Evolutionary conservation across 2,329 filamentous ascomycete species (phyloP).

Genomic region (Rhynchosporium graminicola): DNA sequence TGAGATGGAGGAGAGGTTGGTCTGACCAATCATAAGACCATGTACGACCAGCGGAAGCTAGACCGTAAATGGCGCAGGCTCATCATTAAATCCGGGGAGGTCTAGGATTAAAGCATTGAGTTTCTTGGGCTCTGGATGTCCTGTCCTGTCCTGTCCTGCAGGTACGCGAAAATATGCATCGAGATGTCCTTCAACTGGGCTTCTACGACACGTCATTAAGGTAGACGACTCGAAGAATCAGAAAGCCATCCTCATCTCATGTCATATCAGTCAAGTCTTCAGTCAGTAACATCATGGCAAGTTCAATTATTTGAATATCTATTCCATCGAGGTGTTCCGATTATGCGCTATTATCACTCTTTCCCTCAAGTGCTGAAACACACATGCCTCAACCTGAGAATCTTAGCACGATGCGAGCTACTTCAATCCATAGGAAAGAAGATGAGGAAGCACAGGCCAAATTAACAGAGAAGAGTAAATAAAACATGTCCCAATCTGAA

Average conservation of each 20-base stretch:
- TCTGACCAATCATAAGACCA: conserved; percentile 13
- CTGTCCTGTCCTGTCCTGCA: too few species aligned
- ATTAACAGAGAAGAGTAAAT: neutral
- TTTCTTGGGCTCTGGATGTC: too few species aligned
- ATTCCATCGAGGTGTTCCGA: conserved; percentile 11
- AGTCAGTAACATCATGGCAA: neutral
- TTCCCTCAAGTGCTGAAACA: conserved; percentile 13
- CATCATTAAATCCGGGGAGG: neutral
- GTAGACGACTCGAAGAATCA: neutral
- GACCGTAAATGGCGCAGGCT: conserved; percentile 15
- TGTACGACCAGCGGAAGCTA: conserved; percentile 16
- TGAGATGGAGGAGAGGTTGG: conserved; percentile 5
- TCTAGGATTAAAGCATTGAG: neutral
- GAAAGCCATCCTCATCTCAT: neutral
- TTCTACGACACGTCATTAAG: neutral
- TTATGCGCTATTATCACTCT: conserved; percentile 17
- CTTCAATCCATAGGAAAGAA: neutral
- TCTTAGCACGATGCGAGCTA: neutral
- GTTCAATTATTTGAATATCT: neutral
- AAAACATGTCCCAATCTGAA: conserved; percentile 12
- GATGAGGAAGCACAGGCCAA: neutral
- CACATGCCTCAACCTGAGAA: conserved; percentile 4
- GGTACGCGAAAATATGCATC: neutral
- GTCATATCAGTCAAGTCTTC: neutral
- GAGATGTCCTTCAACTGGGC: neutral